A percentile compares a stretch with the other conserved stretches of the same genome.
Conservation (phyloP, 1,139 yeast species). For the Barnettozyma hawaiiensis region DNA sequence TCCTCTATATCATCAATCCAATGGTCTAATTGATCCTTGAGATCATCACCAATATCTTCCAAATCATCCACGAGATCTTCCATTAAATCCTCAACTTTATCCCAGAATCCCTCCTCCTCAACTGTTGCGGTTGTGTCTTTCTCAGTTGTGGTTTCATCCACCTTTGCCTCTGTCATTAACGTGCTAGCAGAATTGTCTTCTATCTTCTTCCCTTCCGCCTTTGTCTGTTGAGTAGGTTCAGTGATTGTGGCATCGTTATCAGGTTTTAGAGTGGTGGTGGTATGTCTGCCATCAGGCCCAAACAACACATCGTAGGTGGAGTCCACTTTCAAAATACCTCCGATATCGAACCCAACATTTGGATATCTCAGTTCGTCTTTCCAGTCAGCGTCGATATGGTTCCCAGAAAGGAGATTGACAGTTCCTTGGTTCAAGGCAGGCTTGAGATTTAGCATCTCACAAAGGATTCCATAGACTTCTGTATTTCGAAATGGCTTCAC, state of each 20-base stretch:
- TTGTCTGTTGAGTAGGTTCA: slow-evolving; percentile 8
- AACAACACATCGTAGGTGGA: slow-evolving; percentile 46
- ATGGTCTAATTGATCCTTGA: slow-evolving; percentile 28
- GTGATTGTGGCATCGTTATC: slow-evolving; percentile 1
- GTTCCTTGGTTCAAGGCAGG: slow-evolving; percentile 65
- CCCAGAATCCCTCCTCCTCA: slow-evolving; percentile 20
- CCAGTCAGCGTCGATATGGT: slow-evolving; percentile 45
- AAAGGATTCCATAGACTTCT: slow-evolving; percentile 68
- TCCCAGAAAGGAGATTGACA: slow-evolving; percentile 23
- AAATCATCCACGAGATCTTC: slow-evolving; percentile 16
- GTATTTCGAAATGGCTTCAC: slow-evolving; percentile 65
- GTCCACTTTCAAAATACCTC: slow-evolving; percentile 39
- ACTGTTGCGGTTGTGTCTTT: not conserved
- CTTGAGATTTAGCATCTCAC: slow-evolving; percentile 55
- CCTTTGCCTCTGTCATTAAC: not conserved
- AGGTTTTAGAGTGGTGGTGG: slow-evolving; percentile 17
- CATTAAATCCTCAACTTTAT: slow-evolving; percentile 13
- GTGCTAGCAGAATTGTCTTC: not conserved
- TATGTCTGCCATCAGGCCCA: slow-evolving; percentile 10
- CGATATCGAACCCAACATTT: slow-evolving; percentile 43
- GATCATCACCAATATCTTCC: slow-evolving; percentile 16
- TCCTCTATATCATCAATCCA: slow-evolving; percentile 33
- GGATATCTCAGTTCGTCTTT: slow-evolving; percentile 52
- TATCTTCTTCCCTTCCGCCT: slow-evolving; percentile 12
- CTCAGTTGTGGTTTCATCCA: slow-evolving; percentile 4